Conservation (phyloP, 768 basidiomycete genomes). For the Kwoniella newhampshirensis region DNA sequence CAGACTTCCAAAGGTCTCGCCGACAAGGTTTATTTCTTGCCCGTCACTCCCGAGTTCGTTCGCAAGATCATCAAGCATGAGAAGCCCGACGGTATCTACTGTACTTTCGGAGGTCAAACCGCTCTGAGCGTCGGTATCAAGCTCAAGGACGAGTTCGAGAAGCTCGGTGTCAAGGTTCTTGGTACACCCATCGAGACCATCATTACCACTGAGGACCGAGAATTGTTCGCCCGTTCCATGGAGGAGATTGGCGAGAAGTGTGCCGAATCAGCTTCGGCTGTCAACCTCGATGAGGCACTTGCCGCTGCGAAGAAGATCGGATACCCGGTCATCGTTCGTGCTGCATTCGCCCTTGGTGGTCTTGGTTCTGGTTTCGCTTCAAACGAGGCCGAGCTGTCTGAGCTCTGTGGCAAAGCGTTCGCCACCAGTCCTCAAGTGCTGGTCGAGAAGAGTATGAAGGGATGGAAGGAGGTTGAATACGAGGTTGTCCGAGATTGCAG, state of each 20-base stretch:
- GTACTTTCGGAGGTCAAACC: conserved; percentile 97
- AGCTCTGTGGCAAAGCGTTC: conserved; percentile 89
- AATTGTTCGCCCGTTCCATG: conserved; percentile 91
- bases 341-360: conserved; percentile 94
- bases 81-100: conserved; percentile 97
- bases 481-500: conserved; percentile 97
- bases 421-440: conserved; percentile 96
- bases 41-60: conserved; percentile 96
- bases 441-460: conserved; percentile 99
- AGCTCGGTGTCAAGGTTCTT: conserved; percentile 84
- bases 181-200: conserved; percentile 97
- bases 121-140: conserved; percentile 95
- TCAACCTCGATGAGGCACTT: conserved; percentile 78
- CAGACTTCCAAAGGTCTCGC: conserved; percentile 95
- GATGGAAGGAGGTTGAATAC: conserved; percentile 99
- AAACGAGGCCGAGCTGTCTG: conserved; percentile 81
- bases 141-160: conserved; percentile 93
- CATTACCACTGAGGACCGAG: conserved; percentile 94
- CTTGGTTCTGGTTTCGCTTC: conserved; percentile 96
- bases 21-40: conserved; percentile 99
- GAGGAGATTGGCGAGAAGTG: conserved; percentile 93
- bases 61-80: conserved; percentile 98
- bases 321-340: conserved; percentile 93
- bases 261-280: conserved; percentile 83
- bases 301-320: conserved; percentile 80